These are phyloP conservation scores for Pyrenophora graminea DNA, from an alignment of 2,329 filamentous ascomycete genomes.

Conservation along the genomic window DNA sequence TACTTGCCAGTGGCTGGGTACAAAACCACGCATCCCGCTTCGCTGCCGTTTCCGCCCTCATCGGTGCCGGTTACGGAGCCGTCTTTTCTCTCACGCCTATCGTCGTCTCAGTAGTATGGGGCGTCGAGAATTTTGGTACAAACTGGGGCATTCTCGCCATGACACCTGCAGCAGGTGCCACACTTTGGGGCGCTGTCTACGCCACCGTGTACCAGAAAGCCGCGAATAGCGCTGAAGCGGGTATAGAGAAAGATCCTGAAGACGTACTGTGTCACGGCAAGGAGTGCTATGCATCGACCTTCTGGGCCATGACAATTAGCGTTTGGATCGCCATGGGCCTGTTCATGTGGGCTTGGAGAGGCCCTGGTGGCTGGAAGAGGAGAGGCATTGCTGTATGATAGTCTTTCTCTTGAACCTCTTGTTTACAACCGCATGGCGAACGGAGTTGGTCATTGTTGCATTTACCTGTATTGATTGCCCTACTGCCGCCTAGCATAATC, in stretches of 20 bases:
- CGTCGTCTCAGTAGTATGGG: conserved; percentile 96
- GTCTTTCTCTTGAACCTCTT: background rate
- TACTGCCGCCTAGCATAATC: too few relatives aligned
- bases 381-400: conserved; percentile 71
- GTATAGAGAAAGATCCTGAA: conserved; percentile 39
- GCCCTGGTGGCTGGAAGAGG: conserved; percentile 72
- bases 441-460: background rate
- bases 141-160: conserved; percentile 97
- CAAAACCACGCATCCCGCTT: conserved; percentile 79
- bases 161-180: conserved; percentile 84
- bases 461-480: too few relatives aligned
- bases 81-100: conserved; percentile 89
- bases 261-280: conserved; percentile 76
- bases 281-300: conserved; percentile 77
- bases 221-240: conserved; percentile 50
- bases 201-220: conserved; percentile 76
- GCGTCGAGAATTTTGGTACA: conserved; percentile 96
- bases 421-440: conserved; percentile 10
- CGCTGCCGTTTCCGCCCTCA: conserved; percentile 79
- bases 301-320: conserved; percentile 83
- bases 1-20: conserved; percentile 75
- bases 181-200: conserved; percentile 90
- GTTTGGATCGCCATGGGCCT: conserved; percentile 76
- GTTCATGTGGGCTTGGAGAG: conserved; percentile 82
- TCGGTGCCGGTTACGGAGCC: conserved; percentile 91